Base-by-base conservation (phyloP, 495 filamentous ascomycete species). In the Penicillium atrosanguineum region DNA sequence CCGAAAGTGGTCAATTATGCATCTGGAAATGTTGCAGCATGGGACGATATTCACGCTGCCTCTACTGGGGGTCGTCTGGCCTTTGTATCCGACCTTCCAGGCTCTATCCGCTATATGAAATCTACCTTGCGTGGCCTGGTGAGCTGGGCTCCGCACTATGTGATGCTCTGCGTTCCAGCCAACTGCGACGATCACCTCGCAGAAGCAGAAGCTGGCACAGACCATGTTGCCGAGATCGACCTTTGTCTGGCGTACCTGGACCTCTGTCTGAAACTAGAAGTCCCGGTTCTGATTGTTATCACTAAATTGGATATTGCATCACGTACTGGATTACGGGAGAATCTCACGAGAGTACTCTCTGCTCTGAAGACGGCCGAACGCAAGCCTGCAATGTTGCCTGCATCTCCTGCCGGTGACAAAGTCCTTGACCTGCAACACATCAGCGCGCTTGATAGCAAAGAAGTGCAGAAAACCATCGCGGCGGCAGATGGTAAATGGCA, bases 131-230 rank as follows among this genome's bases (percentile, higher is more conserved):
- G 92, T 47, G 90, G 91, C 0, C 73, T 97, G n/a, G 76, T 98
- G 43, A 91, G 93, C 47, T 98, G 94, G 91, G 90, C 89, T 19
- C 94, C 94, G 19, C 92, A 98, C 65, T 96, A 91, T 83, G 91
- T 90, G 7, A 63, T 95, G 41, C 80, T 96, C 11, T 95, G 95
- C 61, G 85, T 97, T 50, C 84, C 92, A 19, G 91, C 90, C 20
- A 89, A 93, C 62, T 85, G 87, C 55, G 78, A 75, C 26, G 82
- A 86, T 36, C 72, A 74, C 34, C 62, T 59, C 15, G 46, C 68
- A 12, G 70, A 81, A 1, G 60, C 73, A 34, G 80, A 84, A 38
- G 69, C 83, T 31, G 78, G 79, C 6, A 63, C 70, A 7, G 76
- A 78, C 26, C 79, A 79, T 31, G 56, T 71, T 20, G 70, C 74